These are phyloP conservation scores for Globisporangium uncinulatum DNA, from an alignment of 352 stramenopile species.

Conservation along the genomic window DNA sequence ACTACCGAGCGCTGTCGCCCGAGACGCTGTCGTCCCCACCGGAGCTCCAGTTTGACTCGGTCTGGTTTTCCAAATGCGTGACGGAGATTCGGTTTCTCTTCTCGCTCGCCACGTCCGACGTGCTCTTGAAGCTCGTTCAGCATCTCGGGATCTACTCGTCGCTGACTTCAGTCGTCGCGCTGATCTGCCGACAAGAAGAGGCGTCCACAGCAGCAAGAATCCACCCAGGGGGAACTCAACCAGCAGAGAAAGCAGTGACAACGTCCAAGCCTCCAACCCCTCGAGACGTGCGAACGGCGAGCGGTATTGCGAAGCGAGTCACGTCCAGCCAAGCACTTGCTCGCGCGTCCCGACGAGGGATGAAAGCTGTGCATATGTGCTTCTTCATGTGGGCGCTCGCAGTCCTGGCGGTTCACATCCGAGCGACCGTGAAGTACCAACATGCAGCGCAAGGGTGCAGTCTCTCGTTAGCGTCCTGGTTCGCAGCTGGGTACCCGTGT, in stretches of 20 bases:
- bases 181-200: background rate
- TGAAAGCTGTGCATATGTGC: background rate
- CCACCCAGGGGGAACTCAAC: no score
- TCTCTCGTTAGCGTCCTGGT: no score
- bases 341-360: no score
- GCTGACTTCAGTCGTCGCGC: slow-evolving; percentile 2
- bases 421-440: background rate
- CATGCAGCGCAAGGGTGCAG: no score
- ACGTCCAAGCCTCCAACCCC: no score
- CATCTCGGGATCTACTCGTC: slow-evolving; percentile 20
- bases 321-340: no score
- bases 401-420: no score
- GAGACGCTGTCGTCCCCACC: slow-evolving; percentile 14
- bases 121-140: slow-evolving; percentile 19
- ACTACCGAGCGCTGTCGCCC: slow-evolving; percentile 11
- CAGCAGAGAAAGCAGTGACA: no score
- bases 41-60: slow-evolving; percentile 16
- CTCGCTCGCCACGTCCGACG: slow-evolving; percentile 9
- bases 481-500: no score
- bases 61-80: slow-evolving; percentile 19
- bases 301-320: no score
- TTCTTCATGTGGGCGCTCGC: slow-evolving; percentile 6
- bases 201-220: no score
- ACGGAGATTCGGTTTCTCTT: slow-evolving; percentile 22
- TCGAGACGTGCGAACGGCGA: no score